A percentile compares a stretch with the other conserved stretches of the same genome.
Conservation (phyloP, 306 rosid genomes). For the Cicer chorassanicum region DNA sequence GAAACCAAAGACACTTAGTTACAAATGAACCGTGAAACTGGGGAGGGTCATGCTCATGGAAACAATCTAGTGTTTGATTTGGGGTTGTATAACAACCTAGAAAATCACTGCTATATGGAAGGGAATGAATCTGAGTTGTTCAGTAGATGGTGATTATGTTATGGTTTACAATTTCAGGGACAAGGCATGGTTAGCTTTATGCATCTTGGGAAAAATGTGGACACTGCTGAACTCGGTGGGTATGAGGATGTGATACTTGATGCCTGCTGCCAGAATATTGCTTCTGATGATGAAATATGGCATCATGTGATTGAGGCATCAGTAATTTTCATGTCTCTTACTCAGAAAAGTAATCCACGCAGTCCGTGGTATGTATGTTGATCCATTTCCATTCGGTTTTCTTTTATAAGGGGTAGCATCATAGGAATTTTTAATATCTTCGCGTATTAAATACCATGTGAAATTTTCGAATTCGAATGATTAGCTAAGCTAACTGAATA, state of each 20-base stretch:
- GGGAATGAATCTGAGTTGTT: slow-evolving; percentile 20
- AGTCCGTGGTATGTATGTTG: slow-evolving; percentile 82
- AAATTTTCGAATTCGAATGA: slow-evolving; percentile 30
- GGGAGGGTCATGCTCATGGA: background rate
- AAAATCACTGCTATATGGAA: slow-evolving; percentile 9
- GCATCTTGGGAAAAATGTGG: slow-evolving; percentile 73
- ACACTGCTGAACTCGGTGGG: slow-evolving; percentile 65
- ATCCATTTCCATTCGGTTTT: slow-evolving; percentile 29
- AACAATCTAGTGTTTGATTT: slow-evolving; percentile 17
- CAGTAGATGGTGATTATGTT: background rate
- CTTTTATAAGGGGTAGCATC: slow-evolving; percentile 23
- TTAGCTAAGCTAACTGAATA: slow-evolving; percentile 40
- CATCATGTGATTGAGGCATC: slow-evolving; percentile 77
- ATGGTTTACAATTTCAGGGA: slow-evolving; percentile 58
- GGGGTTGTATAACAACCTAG: background rate
- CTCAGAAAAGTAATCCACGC: slow-evolving; percentile 81
- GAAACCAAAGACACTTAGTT: background rate
- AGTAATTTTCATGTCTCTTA: slow-evolving; percentile 63
- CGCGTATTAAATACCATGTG: slow-evolving; percentile 28
- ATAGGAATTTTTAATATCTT: background rate
- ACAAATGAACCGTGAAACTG: slow-evolving; percentile 26
- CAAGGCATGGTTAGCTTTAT: slow-evolving; percentile 78
- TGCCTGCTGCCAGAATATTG: slow-evolving; percentile 95
- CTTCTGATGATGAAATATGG: slow-evolving; percentile 86
- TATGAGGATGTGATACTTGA: slow-evolving; percentile 84